Conservation (phyloP, 495 filamentous ascomycete species). For the Saxophila tyrrhenica region DNA sequence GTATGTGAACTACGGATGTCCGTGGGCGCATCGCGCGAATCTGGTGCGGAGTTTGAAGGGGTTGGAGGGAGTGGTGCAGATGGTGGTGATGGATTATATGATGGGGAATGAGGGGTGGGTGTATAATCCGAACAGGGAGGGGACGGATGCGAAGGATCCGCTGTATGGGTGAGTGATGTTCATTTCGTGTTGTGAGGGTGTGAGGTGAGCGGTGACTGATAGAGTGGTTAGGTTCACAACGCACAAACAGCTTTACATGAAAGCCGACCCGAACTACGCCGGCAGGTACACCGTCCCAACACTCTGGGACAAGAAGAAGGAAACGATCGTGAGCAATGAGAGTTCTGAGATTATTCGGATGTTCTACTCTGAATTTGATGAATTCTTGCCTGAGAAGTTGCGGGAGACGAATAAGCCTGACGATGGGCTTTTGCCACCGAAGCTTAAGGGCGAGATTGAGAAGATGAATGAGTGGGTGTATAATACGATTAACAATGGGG, state of each 20-base stretch:
- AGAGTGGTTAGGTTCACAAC: constrained; percentile 33
- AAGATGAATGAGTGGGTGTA: constrained; percentile 56
- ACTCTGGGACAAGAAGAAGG: constrained; percentile 51
- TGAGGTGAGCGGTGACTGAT: background rate
- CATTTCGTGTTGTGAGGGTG: background rate
- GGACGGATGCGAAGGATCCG: constrained; percentile 23
- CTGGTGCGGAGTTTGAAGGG: constrained; percentile 71
- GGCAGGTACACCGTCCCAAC: constrained; percentile 53
- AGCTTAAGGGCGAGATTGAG: constrained; percentile 46
- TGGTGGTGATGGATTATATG: constrained; percentile 53
- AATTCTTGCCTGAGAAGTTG: constrained; percentile 33
- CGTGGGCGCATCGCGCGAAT: constrained; percentile 73
- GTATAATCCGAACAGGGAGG: constrained; percentile 35
- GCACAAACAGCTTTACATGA: constrained; percentile 50
- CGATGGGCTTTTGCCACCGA: constrained; percentile 46
- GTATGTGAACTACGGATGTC: constrained; percentile 66
- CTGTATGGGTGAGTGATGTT: constrained; percentile 22
- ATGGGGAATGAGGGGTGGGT: constrained; percentile 59
- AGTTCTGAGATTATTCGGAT: constrained; percentile 30
- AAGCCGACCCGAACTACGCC: constrained; percentile 46
- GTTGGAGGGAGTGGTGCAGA: constrained; percentile 58
- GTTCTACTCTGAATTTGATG: constrained; percentile 40
- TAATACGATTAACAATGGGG: constrained; percentile 54
- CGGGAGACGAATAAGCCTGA: constrained; percentile 36
- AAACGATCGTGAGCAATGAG: constrained; percentile 32